Evolutionary conservation across 108 stramenopile genomes (phyloP).

Genomic region (Nannochloropsis salina): DNA sequence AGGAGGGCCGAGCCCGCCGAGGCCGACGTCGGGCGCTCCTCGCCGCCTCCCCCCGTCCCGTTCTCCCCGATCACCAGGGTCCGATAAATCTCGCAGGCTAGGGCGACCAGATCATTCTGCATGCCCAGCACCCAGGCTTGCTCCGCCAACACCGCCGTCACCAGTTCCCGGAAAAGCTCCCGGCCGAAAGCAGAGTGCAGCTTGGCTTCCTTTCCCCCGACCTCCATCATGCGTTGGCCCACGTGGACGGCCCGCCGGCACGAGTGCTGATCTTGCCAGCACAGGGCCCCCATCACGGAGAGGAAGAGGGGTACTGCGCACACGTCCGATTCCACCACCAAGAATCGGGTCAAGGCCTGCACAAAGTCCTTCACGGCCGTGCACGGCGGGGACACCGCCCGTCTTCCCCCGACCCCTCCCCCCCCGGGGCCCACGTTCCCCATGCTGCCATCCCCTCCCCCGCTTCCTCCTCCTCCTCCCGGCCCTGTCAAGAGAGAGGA

Average conservation of each 20-base stretch:
- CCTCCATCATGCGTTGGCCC: neutral
- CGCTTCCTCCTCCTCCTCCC: neutral
- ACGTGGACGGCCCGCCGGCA: neutral
- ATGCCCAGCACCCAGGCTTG: neutral
- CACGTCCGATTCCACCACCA: neutral
- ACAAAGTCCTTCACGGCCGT: conserved; percentile 4
- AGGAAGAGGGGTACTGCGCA: neutral
- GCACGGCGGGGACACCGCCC: neutral
- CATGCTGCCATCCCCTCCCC: neutral
- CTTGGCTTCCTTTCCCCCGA: neutral
- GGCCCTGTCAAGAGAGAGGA: neutral
- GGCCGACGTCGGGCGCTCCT: neutral
- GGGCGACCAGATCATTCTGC: neutral
- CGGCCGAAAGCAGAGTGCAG: neutral
- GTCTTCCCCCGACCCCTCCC: neutral
- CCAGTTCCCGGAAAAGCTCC: neutral
- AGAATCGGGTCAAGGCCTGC: neutral
- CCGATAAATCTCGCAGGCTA: neutral
- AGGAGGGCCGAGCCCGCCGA: too few species aligned
- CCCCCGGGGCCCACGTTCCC: neutral
- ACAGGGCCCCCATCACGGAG: neutral
- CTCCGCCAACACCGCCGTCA: neutral
- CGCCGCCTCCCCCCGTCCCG: neutral
- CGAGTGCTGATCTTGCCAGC: neutral
- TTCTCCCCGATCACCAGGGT: neutral